Percentiles rank a stretch among this genome's conserved stretches.
Conservation (phyloP, 768 basidiomycete species). For the Lentinula aciculospora region DNA sequence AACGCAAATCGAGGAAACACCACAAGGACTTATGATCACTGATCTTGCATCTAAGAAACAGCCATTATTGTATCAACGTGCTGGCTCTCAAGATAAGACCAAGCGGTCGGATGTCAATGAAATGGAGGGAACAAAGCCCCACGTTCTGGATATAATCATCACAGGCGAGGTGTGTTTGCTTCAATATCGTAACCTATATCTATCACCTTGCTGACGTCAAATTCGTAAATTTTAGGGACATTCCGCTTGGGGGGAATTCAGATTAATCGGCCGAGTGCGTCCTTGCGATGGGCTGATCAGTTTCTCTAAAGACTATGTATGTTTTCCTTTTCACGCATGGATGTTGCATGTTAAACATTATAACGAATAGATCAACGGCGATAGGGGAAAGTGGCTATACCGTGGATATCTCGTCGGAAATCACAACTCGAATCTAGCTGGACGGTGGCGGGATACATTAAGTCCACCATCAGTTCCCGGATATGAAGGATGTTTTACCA, state of each 20-base stretch:
- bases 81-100: slow-evolving; percentile 17
- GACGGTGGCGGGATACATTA: slow-evolving; percentile 84
- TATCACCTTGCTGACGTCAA: slow-evolving; percentile 2
- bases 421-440: slow-evolving; percentile 64
- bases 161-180: slow-evolving; percentile 58
- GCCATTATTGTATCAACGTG: slow-evolving; percentile 21
- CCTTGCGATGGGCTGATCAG: slow-evolving; percentile 78
- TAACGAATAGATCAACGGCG: slow-evolving; percentile 48
- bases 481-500: slow-evolving; percentile 84
- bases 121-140: slow-evolving; percentile 9
- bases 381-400: slow-evolving; percentile 82
- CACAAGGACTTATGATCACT: slow-evolving; percentile 40
- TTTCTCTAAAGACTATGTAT: slow-evolving; percentile 81
- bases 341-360: slow-evolving; percentile 3
- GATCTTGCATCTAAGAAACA: slow-evolving; percentile 29
- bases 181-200: neutral
- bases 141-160: slow-evolving; percentile 58
- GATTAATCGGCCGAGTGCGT: slow-evolving; percentile 71
- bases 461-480: slow-evolving; percentile 57
- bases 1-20: slow-evolving; percentile 41
- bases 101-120: neutral
- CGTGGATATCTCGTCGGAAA: slow-evolving; percentile 77
- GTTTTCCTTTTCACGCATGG: slow-evolving; percentile 16
- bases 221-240: slow-evolving; percentile 54
- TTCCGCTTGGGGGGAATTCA: slow-evolving; percentile 89